phyloP scores from a whole-genome alignment of 768 basidiomycete genomes.

The Boletus subparvulus region DNA sequence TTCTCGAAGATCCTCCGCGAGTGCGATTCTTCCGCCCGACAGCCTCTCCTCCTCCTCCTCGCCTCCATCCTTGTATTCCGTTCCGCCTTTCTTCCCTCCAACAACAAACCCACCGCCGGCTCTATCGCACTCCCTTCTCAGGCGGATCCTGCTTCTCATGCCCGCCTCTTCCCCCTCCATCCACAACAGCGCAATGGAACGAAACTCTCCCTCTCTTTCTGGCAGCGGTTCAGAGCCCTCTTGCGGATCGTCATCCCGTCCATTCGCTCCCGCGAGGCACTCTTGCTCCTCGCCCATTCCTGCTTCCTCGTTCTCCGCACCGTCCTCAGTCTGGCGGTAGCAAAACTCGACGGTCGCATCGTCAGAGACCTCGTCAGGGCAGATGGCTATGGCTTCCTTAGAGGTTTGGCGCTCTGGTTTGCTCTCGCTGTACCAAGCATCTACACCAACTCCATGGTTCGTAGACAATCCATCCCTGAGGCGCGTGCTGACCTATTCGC shows the following conservation, averaged over 20 bases:
- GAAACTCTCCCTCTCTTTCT: slow-evolving; percentile 67
- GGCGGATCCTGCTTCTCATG: slow-evolving; percentile 51
- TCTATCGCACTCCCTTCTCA: slow-evolving; percentile 60
- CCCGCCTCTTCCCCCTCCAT: slow-evolving; percentile 60
- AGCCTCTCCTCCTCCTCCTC: slow-evolving; percentile 42
- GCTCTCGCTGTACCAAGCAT: slow-evolving; percentile 88
- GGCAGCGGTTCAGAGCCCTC: slow-evolving; percentile 72
- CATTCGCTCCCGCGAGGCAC: slow-evolving; percentile 63
- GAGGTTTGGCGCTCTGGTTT: slow-evolving; percentile 86
- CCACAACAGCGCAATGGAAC: slow-evolving; percentile 31
- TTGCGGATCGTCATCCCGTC: slow-evolving; percentile 68
- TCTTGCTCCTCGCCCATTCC: slow-evolving; percentile 75
- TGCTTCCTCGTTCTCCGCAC: slow-evolving; percentile 85
- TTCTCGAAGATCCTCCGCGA: slow-evolving; percentile 8
- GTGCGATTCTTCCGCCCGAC: slow-evolving; percentile 16
- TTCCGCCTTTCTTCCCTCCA: slow-evolving; percentile 33
- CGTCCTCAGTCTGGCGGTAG: slow-evolving; percentile 84
- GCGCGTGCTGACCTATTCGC: not conserved
- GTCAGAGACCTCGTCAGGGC: slow-evolving; percentile 88
- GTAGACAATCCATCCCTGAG: not conserved
- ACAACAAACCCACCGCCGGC: slow-evolving; percentile 50
- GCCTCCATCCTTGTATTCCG: slow-evolving; percentile 53
- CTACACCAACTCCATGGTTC: slow-evolving; percentile 93
- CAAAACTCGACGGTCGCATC: slow-evolving; percentile 84
- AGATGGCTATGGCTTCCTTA: slow-evolving; percentile 78